Base-by-base conservation (phyloP, 345 rosid genomes). In the Eucalyptus leucophloia region DNA sequence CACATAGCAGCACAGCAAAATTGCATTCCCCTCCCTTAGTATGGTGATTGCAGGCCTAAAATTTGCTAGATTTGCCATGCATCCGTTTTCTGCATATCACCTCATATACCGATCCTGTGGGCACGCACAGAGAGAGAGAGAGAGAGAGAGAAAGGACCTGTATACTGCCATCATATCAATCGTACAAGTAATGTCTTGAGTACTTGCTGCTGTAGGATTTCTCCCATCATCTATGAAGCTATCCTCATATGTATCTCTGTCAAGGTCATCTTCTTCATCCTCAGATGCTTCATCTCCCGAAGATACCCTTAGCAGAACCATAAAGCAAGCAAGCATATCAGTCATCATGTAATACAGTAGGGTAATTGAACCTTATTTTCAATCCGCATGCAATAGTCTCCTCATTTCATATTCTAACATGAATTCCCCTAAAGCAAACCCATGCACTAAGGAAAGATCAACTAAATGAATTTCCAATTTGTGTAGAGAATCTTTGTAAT, bases 121-220 rank as follows among this genome's bases (percentile, higher is more conserved):
- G 45, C 28, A 45, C 0, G 24, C 50, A 67, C 9, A 50, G 89
- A 65, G 86, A 89, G n/a, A 85, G 90, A 89, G 24, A 17, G 87
- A 89, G 49, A 85, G 90, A 89, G 24, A 18, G n/a, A 87, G 54
- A n/a, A 88, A 87, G 60, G 62, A 97, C 99, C 99, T 96, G 96
- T 98, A 98, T 87, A 98, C 54, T 87, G 97, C 97, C 95, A 96
- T 94, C 98, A 96, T 98, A 94, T 98, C 98, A 92, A 93, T 91
- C 88, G 94, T 91, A 92, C 94, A 91, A 89, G 95, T 91, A 88
- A 93, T 95, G 58, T 92, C 90, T 91, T 93, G 97, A 88, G 96
- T 92, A 92, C 92, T 93, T 87, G 93, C 89, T 7, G 90, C 93
- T 19, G 97, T 92, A 47, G 94, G 96, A 92, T 94, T 92, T 91